These are phyloP conservation scores for Saccharomycopsis phalli DNA, from an alignment of 1,139 yeast species.

Conservation along the genomic window DNA sequence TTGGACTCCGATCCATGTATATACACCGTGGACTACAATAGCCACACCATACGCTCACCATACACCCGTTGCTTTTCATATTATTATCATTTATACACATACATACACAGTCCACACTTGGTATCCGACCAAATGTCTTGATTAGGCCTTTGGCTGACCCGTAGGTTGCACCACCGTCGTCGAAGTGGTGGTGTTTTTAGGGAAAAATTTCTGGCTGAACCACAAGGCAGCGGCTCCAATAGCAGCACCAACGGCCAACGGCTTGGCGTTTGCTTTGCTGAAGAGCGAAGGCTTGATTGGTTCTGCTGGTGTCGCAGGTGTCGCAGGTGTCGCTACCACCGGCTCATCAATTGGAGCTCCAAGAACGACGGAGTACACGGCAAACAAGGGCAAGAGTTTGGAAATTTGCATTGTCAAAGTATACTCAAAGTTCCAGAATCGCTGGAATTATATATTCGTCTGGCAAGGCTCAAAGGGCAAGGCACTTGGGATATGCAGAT, in stretches of 20 bases:
- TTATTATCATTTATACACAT: too few species aligned
- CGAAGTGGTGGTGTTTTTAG: background rate
- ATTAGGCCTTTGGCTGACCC: background rate
- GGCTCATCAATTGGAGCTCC: background rate
- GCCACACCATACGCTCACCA: too few species aligned
- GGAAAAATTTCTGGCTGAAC: background rate
- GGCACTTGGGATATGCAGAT: too few species aligned
- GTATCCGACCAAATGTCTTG: background rate
- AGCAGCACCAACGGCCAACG: background rate
- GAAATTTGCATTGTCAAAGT: background rate
- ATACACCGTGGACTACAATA: too few species aligned
- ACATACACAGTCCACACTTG: too few species aligned
- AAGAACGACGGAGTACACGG: background rate
- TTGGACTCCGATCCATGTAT: too few species aligned
- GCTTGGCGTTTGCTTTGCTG: background rate
- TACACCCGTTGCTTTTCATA: too few species aligned
- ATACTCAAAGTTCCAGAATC: background rate
- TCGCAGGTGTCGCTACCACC: too few species aligned
- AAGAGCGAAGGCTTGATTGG: background rate
- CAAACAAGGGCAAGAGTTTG: background rate
- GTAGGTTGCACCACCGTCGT: background rate
- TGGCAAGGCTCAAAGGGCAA: too few species aligned
- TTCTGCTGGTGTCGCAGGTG: background rate
- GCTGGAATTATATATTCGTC: too few species aligned
- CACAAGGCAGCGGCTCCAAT: slow-evolving; percentile 1